Evolutionary conservation across 305 asterid genomes (phyloP).

Genomic region (Withania somnifera): DNA sequence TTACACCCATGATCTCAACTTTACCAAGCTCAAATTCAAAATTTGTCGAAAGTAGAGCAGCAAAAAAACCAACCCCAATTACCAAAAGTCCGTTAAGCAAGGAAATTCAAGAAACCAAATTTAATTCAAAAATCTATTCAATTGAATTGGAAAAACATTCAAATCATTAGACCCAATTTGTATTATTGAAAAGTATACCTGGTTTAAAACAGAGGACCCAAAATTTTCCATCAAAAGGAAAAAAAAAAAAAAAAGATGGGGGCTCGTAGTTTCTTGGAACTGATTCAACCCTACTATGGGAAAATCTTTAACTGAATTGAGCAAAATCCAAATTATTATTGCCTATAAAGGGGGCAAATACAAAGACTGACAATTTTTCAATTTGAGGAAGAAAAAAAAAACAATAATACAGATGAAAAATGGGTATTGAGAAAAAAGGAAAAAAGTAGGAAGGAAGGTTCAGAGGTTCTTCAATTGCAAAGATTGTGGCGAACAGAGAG

Average conservation of each 20-base stretch:
- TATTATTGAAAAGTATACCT: slow-evolving; percentile 30
- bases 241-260: slow-evolving; percentile 10
- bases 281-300: slow-evolving; percentile 16
- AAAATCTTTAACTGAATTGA: neutral
- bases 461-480: slow-evolving; percentile 25
- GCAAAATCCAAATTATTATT: neutral
- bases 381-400: slow-evolving; percentile 8
- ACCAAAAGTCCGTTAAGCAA: neutral
- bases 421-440: slow-evolving; percentile 8
- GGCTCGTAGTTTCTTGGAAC: slow-evolving; percentile 16
- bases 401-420: neutral
- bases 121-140: slow-evolving; percentile 9
- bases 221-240: slow-evolving; percentile 29
- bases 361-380: too few relatives aligned
- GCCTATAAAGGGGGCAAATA: too few relatives aligned
- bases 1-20: too few relatives aligned
- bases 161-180: neutral
- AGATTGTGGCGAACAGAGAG: slow-evolving; percentile 7
- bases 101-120: slow-evolving; percentile 11
- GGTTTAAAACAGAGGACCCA: slow-evolving; percentile 21
- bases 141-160: neutral
- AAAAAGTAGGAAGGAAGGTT: neutral
- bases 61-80: slow-evolving; percentile 11
- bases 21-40: neutral
- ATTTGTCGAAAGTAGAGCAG: slow-evolving; percentile 5